phyloP scores from a whole-genome alignment of 495 filamentous ascomycete species.

The Penicillium dipodomyicola region DNA sequence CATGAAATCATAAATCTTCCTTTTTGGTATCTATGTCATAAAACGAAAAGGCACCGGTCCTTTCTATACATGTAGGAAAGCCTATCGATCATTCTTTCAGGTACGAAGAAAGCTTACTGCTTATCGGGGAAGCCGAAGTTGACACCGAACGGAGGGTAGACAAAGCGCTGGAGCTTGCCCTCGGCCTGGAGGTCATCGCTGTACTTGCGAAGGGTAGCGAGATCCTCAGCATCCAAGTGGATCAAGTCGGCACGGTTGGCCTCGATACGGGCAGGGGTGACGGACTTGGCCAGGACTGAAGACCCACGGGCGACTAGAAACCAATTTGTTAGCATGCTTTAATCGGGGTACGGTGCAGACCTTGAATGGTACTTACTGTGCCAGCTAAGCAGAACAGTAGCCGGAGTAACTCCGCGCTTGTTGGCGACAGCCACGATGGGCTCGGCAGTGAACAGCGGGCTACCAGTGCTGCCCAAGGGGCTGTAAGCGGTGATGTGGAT shows the following conservation, averaged over 20 bases:
- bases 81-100: neutral
- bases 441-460: slow-evolving; percentile 66
- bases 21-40: slow-evolving; percentile 1
- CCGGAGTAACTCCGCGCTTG: slow-evolving; percentile 62
- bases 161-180: slow-evolving; percentile 64
- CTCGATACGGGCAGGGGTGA: slow-evolving; percentile 70
- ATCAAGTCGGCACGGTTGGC: slow-evolving; percentile 65
- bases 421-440: slow-evolving; percentile 66
- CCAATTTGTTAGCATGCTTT: neutral
- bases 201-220: slow-evolving; percentile 62
- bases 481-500: slow-evolving; percentile 77
- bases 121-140: slow-evolving; percentile 79
- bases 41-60: neutral
- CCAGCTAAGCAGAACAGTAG: slow-evolving; percentile 69
- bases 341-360: no score
- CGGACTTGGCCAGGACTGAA: slow-evolving; percentile 78
- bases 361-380: slow-evolving; percentile 54
- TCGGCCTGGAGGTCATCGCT: slow-evolving; percentile 53
- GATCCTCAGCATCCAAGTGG: slow-evolving; percentile 62
- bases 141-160: slow-evolving; percentile 76
- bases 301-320: slow-evolving; percentile 62
- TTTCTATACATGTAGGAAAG: neutral
- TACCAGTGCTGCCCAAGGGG: slow-evolving; percentile 74
- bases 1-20: slow-evolving; percentile 10
- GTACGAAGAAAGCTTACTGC: slow-evolving; percentile 24